A percentile compares a stretch with the other conserved stretches of the same genome.
phyloP scores from a whole-genome alignment of 2,329 filamentous ascomycete genomes.

The Trichophyton simii region DNA sequence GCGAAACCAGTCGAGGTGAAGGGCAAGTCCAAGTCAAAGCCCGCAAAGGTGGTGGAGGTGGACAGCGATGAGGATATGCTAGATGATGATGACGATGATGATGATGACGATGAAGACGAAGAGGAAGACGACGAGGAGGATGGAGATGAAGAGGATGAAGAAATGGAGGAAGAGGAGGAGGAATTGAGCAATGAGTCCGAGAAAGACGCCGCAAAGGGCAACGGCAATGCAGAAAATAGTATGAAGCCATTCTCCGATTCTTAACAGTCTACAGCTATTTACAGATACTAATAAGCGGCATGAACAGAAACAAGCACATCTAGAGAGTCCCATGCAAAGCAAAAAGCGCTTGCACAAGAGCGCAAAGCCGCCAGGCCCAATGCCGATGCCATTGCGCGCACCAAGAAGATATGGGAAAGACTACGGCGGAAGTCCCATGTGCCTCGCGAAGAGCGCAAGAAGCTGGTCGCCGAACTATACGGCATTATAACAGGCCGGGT shows the following conservation, averaged over 20 bases:
- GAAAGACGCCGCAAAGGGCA: neutral
- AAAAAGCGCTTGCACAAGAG: slow-evolving; percentile 76
- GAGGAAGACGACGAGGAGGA: neutral
- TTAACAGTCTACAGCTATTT: slow-evolving; percentile 16
- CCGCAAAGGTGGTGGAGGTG: neutral
- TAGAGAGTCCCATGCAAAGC: slow-evolving; percentile 81
- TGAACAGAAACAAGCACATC: slow-evolving; percentile 49
- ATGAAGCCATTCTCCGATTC: slow-evolving; percentile 12
- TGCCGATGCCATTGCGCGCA: slow-evolving; percentile 72
- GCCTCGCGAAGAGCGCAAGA: slow-evolving; percentile 72
- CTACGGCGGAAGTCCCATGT: slow-evolving; percentile 88
- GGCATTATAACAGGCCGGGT: slow-evolving; percentile 80
- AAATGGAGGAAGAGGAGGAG: neutral
- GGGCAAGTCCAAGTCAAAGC: neutral
- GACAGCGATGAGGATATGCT: neutral
- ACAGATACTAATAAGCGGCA: slow-evolving; percentile 8
- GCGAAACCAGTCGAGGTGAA: slow-evolving; percentile 21
- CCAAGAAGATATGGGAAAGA: slow-evolving; percentile 95
- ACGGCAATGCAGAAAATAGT: slow-evolving; percentile 4
- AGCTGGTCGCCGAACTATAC: slow-evolving; percentile 80
- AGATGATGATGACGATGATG: neutral
- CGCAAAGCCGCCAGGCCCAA: slow-evolving; percentile 88
- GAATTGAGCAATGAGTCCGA: neutral
- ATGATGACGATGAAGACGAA: neutral
- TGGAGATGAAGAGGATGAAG: neutral